Conservation (phyloP, 2,329 filamentous ascomycete species). For the Ceratocystis ficicola region DNA sequence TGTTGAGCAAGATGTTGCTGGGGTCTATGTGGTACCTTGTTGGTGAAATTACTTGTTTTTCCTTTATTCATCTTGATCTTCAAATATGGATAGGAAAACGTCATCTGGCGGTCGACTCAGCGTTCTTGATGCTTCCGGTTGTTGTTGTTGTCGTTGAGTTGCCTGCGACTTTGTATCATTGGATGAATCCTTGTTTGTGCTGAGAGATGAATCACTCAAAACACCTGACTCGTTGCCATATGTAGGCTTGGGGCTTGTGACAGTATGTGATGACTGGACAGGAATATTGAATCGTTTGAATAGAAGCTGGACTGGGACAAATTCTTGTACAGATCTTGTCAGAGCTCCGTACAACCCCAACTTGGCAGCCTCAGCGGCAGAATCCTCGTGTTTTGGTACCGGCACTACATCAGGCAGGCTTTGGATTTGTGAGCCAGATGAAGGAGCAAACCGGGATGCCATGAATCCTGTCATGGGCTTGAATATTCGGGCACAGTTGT, state of each 20-base stretch:
- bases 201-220: neutral
- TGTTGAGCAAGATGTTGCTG: no score
- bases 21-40: neutral
- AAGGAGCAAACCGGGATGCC: slow-evolving; percentile 82
- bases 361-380: slow-evolving; percentile 73
- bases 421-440: slow-evolving; percentile 30
- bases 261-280: slow-evolving; percentile 47
- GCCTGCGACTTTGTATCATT: neutral
- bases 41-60: neutral
- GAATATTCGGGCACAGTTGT: slow-evolving; percentile 57
- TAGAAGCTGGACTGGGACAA: slow-evolving; percentile 70
- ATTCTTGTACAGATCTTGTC: slow-evolving; percentile 60
- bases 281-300: slow-evolving; percentile 92
- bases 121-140: neutral
- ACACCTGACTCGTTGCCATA: neutral
- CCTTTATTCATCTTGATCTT: slow-evolving; percentile 14
- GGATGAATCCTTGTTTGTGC: neutral
- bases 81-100: slow-evolving; percentile 23
- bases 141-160: neutral
- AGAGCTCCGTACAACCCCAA: slow-evolving; percentile 87
- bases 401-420: slow-evolving; percentile 29
- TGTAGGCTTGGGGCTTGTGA: neutral
- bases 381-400: slow-evolving; percentile 40
- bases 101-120: slow-evolving; percentile 16
- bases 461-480: slow-evolving; percentile 85